Conservation (phyloP, 208 protist genomes). For the Acanthamoeba rhysodes region DNA sequence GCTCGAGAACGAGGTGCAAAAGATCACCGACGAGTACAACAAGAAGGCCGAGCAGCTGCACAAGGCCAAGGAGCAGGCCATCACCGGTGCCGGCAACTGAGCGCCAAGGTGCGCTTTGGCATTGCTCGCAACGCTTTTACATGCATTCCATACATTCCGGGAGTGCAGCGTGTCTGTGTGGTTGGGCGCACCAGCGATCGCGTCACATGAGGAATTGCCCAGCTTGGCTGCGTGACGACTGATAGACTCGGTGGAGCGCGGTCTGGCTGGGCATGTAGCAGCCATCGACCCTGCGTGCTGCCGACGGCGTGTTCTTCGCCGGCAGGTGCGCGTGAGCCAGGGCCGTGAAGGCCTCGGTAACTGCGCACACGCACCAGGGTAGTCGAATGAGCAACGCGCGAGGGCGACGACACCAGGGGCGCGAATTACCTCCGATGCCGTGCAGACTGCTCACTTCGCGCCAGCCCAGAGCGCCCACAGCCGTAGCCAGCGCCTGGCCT, state of each 20-base stretch:
- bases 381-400: too few relatives aligned
- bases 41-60: slow-evolving; percentile 62
- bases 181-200: too few relatives aligned
- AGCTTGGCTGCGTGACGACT: neutral
- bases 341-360: neutral
- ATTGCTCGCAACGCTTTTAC: too few relatives aligned
- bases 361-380: neutral
- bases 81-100: slow-evolving; percentile 8
- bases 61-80: slow-evolving; percentile 71
- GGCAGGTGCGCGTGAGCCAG: neutral
- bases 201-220: too few relatives aligned
- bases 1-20: slow-evolving; percentile 71
- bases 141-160: too few relatives aligned
- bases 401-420: too few relatives aligned
- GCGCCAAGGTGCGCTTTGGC: too few relatives aligned
- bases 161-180: too few relatives aligned
- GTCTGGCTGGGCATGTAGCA: neutral
- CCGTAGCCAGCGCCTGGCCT: neutral
- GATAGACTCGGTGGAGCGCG: neutral
- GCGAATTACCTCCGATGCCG: neutral
- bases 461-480: neutral
- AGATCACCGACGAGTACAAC: slow-evolving; percentile 66
- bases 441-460: neutral
- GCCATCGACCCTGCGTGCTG: neutral
- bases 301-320: too few relatives aligned